Base-by-base conservation (phyloP, 805 yeast genomes). In the Ogataea methanolica region DNA sequence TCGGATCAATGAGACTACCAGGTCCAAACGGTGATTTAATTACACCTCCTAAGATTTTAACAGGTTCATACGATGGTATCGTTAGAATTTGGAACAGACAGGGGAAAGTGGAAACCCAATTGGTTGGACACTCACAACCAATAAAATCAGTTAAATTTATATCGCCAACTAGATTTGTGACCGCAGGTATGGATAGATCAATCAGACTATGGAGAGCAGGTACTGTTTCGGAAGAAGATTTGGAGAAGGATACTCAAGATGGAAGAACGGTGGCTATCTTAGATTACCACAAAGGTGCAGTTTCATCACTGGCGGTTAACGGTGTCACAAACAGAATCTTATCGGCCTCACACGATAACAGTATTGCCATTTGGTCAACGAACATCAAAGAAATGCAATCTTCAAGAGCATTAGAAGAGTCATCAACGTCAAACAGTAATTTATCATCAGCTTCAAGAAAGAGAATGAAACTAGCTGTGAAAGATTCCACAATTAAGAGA, bases 11-110 rank as follows among this genome's bases (percentile, higher is more conserved):
- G 66, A 53, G 53, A 19, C 48, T 57, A 19, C 50, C 64, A 5
- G 66, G 65, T 19, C 59, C 62, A 1, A 45, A 53, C 12, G 63
- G 61, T 4, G 59, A 56, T 41, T 49, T 50, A 38, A 52, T 42
- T 39, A 66, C 72, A 57, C 80, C 71, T 50, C 75, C 82, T 33
- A 76, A 76, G 59, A 86, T 92, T 45, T 73, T 90, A 40, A 82
- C 94, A 14, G 99, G 98, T 36, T 83, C 96, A 0, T 94, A 91
- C 62, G 99, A 94, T 65, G 98, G 98, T 57, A 78, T 92, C 31
- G 96, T 92, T 22, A 79, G 98, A 54, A 81, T 94, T 11, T 94
- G 91, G 82, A 83, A 88, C 62, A 69, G 80, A 67, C 77, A 88
- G 15, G 98, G 97, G 9, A 75, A 79, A 43, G 85, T 91, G 9